Conservation (phyloP, 257 asterid genomes). For the Solanum appendiculatum region DNA sequence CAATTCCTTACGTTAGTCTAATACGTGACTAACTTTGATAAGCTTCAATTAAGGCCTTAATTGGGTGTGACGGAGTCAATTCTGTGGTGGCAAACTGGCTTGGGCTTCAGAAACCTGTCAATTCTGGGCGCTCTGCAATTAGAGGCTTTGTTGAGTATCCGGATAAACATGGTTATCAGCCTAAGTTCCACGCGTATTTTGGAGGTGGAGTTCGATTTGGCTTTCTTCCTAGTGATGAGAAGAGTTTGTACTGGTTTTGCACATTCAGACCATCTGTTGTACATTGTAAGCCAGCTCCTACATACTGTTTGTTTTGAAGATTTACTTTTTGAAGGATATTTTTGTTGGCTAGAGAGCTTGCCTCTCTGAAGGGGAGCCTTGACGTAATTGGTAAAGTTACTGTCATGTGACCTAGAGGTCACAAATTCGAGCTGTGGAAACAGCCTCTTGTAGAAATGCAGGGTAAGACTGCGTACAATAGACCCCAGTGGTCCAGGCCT, state of each 20-base stretch:
- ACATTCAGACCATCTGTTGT: conserved; percentile 33
- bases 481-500: background rate
- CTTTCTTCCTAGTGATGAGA: conserved; percentile 46
- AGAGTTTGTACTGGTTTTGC: conserved; percentile 69
- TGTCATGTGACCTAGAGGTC: background rate
- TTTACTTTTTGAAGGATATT: background rate
- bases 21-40: background rate
- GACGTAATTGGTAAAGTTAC: background rate
- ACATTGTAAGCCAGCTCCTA: conserved; percentile 32
- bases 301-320: background rate
- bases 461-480: background rate
- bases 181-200: conserved; percentile 31
- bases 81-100: conserved; percentile 64
- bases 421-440: background rate
- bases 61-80: conserved; percentile 86
- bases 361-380: background rate
- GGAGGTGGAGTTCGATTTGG: conserved; percentile 70
- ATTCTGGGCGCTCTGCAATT: conserved; percentile 48
- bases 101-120: conserved; percentile 47
- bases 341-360: background rate
- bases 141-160: conserved; percentile 60
- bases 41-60: conserved; percentile 38
- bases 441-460: background rate
- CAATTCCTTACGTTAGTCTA: background rate
- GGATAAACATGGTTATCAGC: conserved; percentile 47